Conservation (phyloP, 495 filamentous ascomycete genomes). For the Podospora australis region DNA sequence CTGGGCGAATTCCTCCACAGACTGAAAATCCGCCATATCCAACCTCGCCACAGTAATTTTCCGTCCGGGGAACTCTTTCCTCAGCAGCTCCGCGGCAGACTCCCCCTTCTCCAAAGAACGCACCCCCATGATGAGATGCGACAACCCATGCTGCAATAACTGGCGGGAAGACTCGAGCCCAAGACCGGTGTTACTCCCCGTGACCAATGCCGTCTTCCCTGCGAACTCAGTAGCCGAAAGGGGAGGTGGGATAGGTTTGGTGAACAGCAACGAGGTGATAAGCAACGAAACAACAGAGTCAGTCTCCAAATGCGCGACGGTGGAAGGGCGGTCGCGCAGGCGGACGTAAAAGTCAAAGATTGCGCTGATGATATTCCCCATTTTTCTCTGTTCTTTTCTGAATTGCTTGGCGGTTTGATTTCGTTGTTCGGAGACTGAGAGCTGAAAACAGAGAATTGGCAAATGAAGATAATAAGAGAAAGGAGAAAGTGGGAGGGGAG, state of each 20-base stretch:
- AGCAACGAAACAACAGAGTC: not conserved
- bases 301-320: not conserved
- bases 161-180: not conserved
- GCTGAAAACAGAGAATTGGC: no score
- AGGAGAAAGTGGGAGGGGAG: no score
- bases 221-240: not conserved
- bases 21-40: slow-evolving; percentile 42
- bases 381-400: no score
- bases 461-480: no score
- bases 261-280: not conserved
- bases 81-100: not conserved
- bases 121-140: slow-evolving; percentile 1
- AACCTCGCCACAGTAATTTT: slow-evolving; percentile 45
- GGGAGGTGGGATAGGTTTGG: not conserved
- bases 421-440: no score
- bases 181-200: slow-evolving; percentile 2
- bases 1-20: slow-evolving; percentile 33
- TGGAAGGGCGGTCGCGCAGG: not conserved
- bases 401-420: no score
- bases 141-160: not conserved
- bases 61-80: not conserved
- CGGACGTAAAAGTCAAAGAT: no score
- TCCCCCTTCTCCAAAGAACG: not conserved
- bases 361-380: no score
- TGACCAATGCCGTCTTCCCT: not conserved